These are phyloP conservation scores for Nadsonia commutata DNA, from an alignment of 1,139 yeast genomes.

Conservation along the genomic window DNA sequence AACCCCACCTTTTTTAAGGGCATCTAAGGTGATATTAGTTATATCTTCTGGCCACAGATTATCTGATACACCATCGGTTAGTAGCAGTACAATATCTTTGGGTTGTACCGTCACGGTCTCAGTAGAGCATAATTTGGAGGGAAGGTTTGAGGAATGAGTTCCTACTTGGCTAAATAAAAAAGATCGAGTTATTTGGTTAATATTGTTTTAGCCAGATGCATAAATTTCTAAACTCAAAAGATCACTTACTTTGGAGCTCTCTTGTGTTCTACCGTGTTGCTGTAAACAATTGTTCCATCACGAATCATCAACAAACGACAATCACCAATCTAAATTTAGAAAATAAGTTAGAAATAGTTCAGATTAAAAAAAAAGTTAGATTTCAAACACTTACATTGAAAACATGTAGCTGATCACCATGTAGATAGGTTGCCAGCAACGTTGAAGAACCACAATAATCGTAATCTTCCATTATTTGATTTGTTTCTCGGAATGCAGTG, in stretches of 20 bases:
- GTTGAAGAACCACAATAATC: conserved; percentile 40
- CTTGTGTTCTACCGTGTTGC: conserved; percentile 22
- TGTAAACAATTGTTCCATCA: conserved; percentile 31
- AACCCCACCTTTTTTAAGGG: conserved; percentile 8
- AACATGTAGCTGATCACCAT: conserved; percentile 32
- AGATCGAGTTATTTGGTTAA: neutral
- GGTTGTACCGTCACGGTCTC: conserved; percentile 20
- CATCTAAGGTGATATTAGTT: conserved; percentile 28
- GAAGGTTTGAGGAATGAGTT: conserved; percentile 4
- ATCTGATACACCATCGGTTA: conserved; percentile 91
- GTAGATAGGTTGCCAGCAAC: conserved; percentile 35
- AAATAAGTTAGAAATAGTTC: too few relatives aligned
- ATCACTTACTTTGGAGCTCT: conserved; percentile 1
- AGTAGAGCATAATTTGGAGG: conserved; percentile 1
- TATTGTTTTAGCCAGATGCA: neutral
- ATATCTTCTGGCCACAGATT: conserved; percentile 67
- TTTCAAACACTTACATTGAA: conserved; percentile 23
- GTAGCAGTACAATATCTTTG: conserved; percentile 67
- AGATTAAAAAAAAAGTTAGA: too few relatives aligned
- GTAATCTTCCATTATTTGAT: conserved; percentile 40
- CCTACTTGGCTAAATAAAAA: conserved; percentile 1
- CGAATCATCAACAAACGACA: conserved; percentile 36
- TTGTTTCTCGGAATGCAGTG: conserved; percentile 36
- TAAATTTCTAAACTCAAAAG: neutral
- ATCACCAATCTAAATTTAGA: conserved; percentile 31